Base-by-base conservation (phyloP, 305 asterid genomes). In the Fraxinus albicans region DNA sequence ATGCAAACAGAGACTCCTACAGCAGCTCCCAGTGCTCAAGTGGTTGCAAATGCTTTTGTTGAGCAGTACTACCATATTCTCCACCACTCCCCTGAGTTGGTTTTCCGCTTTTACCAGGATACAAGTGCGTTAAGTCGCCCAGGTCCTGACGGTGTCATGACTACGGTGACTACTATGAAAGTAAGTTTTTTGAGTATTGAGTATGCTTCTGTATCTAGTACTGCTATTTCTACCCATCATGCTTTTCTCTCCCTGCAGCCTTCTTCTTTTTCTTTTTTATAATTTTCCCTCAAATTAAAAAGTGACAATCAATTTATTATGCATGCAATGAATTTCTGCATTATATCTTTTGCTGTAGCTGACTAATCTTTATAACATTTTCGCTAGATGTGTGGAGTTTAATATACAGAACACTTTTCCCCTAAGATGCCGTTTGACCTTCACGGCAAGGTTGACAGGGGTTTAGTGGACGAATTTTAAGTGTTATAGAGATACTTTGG, bases 11-110 rank as follows among this genome's bases (percentile, higher is more conserved):
- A 87, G 86, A 86, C 65, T 78, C 90, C 88, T 82, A 65, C 35
- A 4, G 27, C 85, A 69, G 85, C 94, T 89, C 95, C 95, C 73
- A 88, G 91, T 89, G 98, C 99, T 42, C 93, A 94, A 88, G 93
- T 93, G 77, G 92, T 96, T 81, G 98, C 97, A 79, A 95, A 96
- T 88, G 98, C 98, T 72, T 96, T 96, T 81, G 99, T 96, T 34
- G 98, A 96, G 90, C 98, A 94, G 86, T 94, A 96, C 88, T 96
- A 94, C 84, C 96, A 90, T 84, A 91, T 96, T 83, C 98, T 94
- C 84, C 98, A 96, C 77, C 90, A 85, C 77, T 91, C 97, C 17
- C 99, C 99, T 2, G 97, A 94, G 82, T 78, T 89, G 83, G 98
- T 93, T 63, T 82, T 81, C 84, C 93, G 92, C 84, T 96, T 96